Evolutionary conservation across 139 green algal species (phyloP).

Genomic region (Yamagishiella unicocca): DNA sequence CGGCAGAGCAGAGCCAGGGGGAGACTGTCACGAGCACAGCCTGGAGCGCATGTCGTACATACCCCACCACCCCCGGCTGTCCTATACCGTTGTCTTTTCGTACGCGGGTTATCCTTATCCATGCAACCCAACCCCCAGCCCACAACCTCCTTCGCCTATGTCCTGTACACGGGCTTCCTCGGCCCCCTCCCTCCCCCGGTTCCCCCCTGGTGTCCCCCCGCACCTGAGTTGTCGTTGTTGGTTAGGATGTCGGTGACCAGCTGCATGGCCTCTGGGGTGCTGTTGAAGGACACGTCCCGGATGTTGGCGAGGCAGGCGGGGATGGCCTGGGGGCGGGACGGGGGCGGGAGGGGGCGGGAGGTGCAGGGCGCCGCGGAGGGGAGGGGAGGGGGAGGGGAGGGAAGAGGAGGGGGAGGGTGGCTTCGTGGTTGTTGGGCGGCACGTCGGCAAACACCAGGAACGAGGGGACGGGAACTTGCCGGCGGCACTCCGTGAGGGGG

Average conservation of each 20-base stretch:
- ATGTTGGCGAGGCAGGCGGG: slow-evolving; percentile 32
- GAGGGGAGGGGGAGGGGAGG: neutral
- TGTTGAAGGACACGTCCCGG: slow-evolving; percentile 35
- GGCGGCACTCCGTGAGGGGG: too few relatives aligned
- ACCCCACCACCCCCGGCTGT: too few relatives aligned
- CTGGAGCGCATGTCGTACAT: too few relatives aligned
- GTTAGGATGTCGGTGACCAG: slow-evolving; percentile 37
- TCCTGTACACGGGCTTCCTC: neutral
- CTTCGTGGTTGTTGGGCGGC: too few relatives aligned
- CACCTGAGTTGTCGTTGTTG: slow-evolving; percentile 52
- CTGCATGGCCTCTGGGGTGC: slow-evolving; percentile 38
- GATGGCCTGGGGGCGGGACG: slow-evolving; percentile 37
- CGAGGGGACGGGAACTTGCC: too few relatives aligned
- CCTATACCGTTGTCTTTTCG: too few relatives aligned
- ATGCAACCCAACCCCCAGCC: neutral
- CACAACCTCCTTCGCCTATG: neutral
- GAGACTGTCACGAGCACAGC: too few relatives aligned
- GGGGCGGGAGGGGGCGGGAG: too few relatives aligned
- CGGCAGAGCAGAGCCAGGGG: too few relatives aligned
- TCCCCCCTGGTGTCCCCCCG: neutral
- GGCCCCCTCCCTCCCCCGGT: neutral
- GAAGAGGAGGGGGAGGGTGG: neutral
- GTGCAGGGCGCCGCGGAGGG: too few relatives aligned
- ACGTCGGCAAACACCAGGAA: too few relatives aligned
- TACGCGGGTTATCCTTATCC: too few relatives aligned